Percentiles rank a stretch among this genome's conserved stretches.
Conservation (phyloP, 805 yeast genomes). For the Yarrowia sp. region DNA sequence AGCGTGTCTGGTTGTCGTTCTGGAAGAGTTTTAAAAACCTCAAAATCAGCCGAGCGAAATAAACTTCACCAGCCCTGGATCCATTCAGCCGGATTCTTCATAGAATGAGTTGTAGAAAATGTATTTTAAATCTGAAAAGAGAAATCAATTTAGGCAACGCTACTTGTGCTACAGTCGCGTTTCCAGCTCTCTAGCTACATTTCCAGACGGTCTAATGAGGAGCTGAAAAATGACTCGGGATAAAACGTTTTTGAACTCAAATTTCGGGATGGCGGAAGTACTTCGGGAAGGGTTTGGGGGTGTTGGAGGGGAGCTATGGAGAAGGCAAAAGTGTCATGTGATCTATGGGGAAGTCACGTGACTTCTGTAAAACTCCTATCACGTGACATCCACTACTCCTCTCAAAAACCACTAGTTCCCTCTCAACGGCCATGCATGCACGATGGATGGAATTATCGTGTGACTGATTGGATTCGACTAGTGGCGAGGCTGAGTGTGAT, state of each 20-base stretch:
- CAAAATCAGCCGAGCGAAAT: constrained; percentile 7
- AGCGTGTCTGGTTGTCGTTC: no score
- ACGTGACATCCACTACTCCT: no score
- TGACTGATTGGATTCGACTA: background rate
- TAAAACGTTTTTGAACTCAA: background rate
- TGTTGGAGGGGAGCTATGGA: background rate
- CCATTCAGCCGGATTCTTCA: background rate
- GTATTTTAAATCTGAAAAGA: background rate
- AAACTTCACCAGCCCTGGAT: constrained; percentile 16
- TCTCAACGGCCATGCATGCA: constrained; percentile 8
- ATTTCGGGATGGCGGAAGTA: constrained; percentile 16
- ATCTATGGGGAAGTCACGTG: background rate
- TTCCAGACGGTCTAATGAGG: no score
- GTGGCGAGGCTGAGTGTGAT: background rate
- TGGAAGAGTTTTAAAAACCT: background rate
- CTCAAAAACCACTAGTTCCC: background rate
- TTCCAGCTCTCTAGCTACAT: no score
- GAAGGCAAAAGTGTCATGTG: background rate
- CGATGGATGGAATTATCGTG: background rate
- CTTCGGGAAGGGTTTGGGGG: background rate
- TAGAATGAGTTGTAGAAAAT: no score
- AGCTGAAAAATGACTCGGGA: constrained; percentile 11
- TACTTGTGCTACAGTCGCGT: no score
- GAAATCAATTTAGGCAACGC: background rate
- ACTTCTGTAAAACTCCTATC: no score